phyloP scores from a whole-genome alignment of 2,329 filamentous ascomycete genomes.

The Alternaria sp. region DNA sequence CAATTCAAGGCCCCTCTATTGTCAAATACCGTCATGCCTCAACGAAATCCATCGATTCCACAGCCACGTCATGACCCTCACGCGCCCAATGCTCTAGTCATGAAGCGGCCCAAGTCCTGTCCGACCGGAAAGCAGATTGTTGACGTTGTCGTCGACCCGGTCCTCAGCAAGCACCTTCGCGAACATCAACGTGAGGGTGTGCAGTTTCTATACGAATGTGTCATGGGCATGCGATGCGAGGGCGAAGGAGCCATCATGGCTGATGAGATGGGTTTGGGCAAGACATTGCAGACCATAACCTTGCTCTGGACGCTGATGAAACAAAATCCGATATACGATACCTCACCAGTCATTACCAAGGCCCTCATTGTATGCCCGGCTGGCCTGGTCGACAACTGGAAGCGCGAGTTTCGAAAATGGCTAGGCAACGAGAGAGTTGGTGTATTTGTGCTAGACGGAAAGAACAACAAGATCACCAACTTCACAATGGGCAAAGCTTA shows the following conservation, averaged over 20 bases:
- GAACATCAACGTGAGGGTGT: conserved; percentile 75
- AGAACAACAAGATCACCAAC: conserved; percentile 68
- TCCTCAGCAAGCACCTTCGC: conserved; percentile 68
- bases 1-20: conserved; percentile 71
- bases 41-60: conserved; percentile 57
- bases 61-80: conserved; percentile 71
- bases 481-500: conserved; percentile 75
- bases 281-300: conserved; percentile 76
- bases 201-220: conserved; percentile 76
- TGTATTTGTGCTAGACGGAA: conserved; percentile 68
- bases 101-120: conserved; percentile 66
- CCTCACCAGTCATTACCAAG: conserved; percentile 70
- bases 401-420: conserved; percentile 77
- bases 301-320: conserved; percentile 76
- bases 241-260: conserved; percentile 75
- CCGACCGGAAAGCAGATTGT: conserved; percentile 71
- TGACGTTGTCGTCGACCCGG: conserved; percentile 76
- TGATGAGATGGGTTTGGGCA: conserved; percentile 79
- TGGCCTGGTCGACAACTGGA: conserved; percentile 76
- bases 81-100: conserved; percentile 68
- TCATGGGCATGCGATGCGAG: conserved; percentile 74
- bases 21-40: conserved; percentile 59
- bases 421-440: conserved; percentile 74
- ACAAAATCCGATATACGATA: conserved; percentile 71
- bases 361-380: conserved; percentile 77